Percentiles rank a stretch among this genome's conserved stretches.
phyloP scores from a whole-genome alignment of 2,329 filamentous ascomycete species.

The Berkeleyomyces basicola region DNA sequence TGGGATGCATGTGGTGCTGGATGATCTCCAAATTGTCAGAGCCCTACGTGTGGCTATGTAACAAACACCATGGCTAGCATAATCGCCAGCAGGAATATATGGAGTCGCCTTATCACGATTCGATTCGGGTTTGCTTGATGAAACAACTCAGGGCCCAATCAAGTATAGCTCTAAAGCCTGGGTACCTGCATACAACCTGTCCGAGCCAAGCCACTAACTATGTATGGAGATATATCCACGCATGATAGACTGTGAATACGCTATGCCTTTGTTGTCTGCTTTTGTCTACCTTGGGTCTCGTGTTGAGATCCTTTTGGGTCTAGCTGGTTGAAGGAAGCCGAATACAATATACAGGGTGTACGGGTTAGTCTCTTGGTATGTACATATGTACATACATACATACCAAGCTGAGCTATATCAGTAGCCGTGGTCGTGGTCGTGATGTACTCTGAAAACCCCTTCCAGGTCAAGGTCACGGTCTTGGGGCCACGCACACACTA shows the following conservation, averaged over 20 bases:
- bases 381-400: no score
- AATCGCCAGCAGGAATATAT: not conserved
- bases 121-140: not conserved
- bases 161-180: not conserved
- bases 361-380: no score
- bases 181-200: not conserved
- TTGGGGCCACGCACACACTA: not conserved
- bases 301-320: not conserved
- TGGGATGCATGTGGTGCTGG: not conserved
- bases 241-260: not conserved
- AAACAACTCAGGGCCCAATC: not conserved
- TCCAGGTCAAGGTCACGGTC: not conserved
- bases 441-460: no score
- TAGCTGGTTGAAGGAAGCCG: not conserved
- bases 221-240: not conserved
- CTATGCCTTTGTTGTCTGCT: not conserved
- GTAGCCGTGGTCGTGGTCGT: no score
- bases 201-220: not conserved
- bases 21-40: not conserved
- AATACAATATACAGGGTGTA: no score
- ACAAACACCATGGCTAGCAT: not conserved
- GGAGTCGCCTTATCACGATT: not conserved
- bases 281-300: not conserved
- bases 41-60: not conserved
- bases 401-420: no score